Evolutionary conservation across 73 alveolate genomes (phyloP).

Genomic region (Blepharisma japonicum): DNA sequence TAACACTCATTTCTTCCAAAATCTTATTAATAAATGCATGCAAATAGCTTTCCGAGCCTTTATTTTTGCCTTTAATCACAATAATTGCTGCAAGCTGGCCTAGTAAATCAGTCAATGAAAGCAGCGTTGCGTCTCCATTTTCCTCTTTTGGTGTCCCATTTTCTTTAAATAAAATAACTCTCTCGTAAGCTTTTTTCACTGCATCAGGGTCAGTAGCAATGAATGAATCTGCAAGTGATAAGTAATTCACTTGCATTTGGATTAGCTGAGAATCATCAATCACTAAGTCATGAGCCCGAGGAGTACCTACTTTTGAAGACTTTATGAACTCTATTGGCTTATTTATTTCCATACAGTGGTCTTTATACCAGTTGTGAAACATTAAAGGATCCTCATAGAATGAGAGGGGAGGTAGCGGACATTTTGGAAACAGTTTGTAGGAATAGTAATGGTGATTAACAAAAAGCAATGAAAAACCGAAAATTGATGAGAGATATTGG

Average conservation of each 20-base stretch:
- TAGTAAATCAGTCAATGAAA: not conserved
- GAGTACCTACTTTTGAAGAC: not conserved
- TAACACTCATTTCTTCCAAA: too few relatives aligned
- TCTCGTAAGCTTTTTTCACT: not conserved
- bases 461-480: not conserved
- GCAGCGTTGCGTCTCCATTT: not conserved
- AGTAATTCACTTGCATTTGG: not conserved
- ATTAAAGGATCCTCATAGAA: not conserved
- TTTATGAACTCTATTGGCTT: not conserved
- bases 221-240: not conserved
- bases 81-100: slow-evolving; percentile 3
- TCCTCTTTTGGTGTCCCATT: not conserved
- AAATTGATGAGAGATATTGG: not conserved
- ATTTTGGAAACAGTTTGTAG: not conserved
- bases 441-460: not conserved
- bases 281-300: not conserved
- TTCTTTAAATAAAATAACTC: not conserved
- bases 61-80: not conserved
- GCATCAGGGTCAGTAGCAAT: not conserved
- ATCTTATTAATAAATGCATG: not conserved
- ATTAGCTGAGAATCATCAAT: not conserved
- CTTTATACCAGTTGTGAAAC: not conserved
- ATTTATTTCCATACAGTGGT: not conserved
- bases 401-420: not conserved
- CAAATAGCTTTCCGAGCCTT: not conserved